Percentiles rank a stretch among this genome's conserved stretches.
Conservation (phyloP, 1,284 basidiomycete genomes). For the Rhodotorula sp. region DNA sequence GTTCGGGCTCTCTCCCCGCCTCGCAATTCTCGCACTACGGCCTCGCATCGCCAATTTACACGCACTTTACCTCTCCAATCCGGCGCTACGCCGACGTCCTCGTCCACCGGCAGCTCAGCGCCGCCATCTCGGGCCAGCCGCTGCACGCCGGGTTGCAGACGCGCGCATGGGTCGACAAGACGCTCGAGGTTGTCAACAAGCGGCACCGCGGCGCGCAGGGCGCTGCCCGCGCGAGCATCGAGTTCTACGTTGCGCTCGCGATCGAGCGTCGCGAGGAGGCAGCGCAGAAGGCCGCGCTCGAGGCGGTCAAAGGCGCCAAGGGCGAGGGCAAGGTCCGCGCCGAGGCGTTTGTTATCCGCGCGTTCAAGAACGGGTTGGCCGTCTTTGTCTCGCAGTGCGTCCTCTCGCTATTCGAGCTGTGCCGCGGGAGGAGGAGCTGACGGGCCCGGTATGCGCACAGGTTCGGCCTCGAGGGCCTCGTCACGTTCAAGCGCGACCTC, state of each 20-base stretch:
- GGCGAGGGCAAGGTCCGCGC: slow-evolving; percentile 61
- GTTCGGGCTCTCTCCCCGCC: slow-evolving; percentile 85
- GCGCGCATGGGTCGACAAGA: slow-evolving; percentile 83
- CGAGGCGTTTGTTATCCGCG: slow-evolving; percentile 92
- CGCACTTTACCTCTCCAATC: slow-evolving; percentile 96
- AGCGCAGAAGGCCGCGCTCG: slow-evolving; percentile 56
- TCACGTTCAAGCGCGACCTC: slow-evolving; percentile 86
- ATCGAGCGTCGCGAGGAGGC: slow-evolving; percentile 63
- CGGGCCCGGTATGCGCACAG: slow-evolving; percentile 54
- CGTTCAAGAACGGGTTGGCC: slow-evolving; percentile 91
- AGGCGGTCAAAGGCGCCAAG: slow-evolving; percentile 44
- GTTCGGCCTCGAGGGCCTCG: slow-evolving; percentile 88
- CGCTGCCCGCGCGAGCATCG: slow-evolving; percentile 91
- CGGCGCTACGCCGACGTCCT: slow-evolving; percentile 92
- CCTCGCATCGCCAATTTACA: slow-evolving; percentile 93
- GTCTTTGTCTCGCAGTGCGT: slow-evolving; percentile 91
- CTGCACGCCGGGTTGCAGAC: slow-evolving; percentile 86
- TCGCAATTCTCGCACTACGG: slow-evolving; percentile 97
- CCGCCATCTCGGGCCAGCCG: slow-evolving; percentile 80
- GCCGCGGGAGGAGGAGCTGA: neutral
- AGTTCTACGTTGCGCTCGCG: slow-evolving; percentile 95
- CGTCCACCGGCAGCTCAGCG: slow-evolving; percentile 89
- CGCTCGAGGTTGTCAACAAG: slow-evolving; percentile 84
- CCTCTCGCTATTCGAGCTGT: neutral
- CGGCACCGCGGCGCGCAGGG: slow-evolving; percentile 96